Base-by-base conservation (phyloP, 768 basidiomycete species). In the Tephrocybe sp. region DNA sequence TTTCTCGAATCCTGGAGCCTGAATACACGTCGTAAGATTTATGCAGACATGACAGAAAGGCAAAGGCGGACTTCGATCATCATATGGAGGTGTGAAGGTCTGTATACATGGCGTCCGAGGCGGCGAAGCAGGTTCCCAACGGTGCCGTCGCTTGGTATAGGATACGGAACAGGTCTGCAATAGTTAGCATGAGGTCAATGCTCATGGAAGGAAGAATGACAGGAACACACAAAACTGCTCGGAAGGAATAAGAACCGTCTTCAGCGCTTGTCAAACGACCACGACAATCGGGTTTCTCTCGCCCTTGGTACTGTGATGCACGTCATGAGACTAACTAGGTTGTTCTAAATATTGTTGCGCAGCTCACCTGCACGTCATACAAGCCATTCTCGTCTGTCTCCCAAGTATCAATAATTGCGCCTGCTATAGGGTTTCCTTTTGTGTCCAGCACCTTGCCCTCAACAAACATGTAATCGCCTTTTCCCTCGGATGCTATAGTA, bases 401-500 rank as follows among this genome's bases (percentile, higher is more conserved):
- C 88, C 87, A 91, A n/a, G 88, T 91, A 46, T 91, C 87, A 52
- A 92, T 87, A 39, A 76, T 59, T 0, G 87, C 88, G 45, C 72
- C 72, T 5, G 82, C 65, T 46, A 93, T 76, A 2, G 85, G 84
- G n/a, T 74, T 69, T 17, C 89, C 89, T 31, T 77, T 68, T 1
- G 80, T 83, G 59, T 82, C 76, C 26, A 81, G 60, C 1, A 93
- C 76, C 3, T 75, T 76, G 0, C 92, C 91, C 61, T 89, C 79
- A 45, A 93, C 85, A 57, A 77, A 91, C 79, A 94, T 72, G 63
- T 91, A 88, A 9, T 90, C 80, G 17, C 91, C 92, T 66, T 89
- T 92, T 50, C 87, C 91, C 65, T 92, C 90, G 0, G 89, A 89
- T 6, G 92, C 89, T 45, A 93, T 94, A 9, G 84, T 82, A 1